Percentiles rank a stretch among this genome's conserved stretches.
phyloP scores from a whole-genome alignment of 73 alveolate genomes.

The Breviolum minutum region DNA sequence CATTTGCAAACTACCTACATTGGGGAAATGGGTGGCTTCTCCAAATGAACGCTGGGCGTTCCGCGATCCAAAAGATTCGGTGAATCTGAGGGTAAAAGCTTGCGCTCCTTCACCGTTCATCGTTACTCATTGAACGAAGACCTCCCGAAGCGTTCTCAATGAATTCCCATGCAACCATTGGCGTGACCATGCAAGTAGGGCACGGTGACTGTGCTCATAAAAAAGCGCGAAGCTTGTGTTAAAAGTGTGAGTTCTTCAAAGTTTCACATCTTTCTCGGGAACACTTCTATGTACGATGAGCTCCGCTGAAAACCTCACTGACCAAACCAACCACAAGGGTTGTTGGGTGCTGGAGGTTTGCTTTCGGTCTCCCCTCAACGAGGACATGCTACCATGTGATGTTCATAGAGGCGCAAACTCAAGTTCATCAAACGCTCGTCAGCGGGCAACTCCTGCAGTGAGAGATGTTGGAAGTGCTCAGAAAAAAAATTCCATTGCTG shows the following conservation, averaged over 20 bases:
- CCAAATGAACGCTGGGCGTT: background rate
- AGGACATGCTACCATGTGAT: constrained; percentile 15
- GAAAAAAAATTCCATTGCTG: background rate
- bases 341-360: too few relatives aligned
- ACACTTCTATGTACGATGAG: too few relatives aligned
- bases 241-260: too few relatives aligned
- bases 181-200: background rate
- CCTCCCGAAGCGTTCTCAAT: background rate
- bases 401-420: constrained; percentile 48
- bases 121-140: constrained; percentile 43
- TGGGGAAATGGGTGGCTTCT: background rate
- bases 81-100: background rate
- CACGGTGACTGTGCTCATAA: background rate
- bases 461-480: too few relatives aligned
- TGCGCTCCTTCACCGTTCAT: background rate
- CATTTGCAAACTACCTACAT: background rate
- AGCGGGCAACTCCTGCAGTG: background rate
- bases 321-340: too few relatives aligned
- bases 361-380: background rate
- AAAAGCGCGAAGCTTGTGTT: too few relatives aligned
- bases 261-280: too few relatives aligned
- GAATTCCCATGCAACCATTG: constrained; percentile 1
- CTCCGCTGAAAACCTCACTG: too few relatives aligned
- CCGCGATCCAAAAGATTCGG: background rate
- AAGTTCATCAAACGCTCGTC: constrained; percentile 27